These are phyloP conservation scores for Lotmaria passim DNA, from an alignment of 208 protist genomes.

Conservation along the genomic window DNA sequence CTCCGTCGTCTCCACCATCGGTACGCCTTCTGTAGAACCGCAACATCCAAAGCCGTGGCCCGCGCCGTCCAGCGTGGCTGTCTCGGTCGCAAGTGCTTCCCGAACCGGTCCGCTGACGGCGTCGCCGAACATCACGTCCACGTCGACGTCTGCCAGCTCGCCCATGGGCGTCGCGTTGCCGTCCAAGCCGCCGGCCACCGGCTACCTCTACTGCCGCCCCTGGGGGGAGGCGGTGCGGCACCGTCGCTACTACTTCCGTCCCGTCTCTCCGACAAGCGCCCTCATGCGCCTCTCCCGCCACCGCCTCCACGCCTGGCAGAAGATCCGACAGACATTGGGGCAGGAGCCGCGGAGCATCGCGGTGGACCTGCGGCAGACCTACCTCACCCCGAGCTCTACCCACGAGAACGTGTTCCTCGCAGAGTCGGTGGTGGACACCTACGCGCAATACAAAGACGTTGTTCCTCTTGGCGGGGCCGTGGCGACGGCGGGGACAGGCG, in stretches of 20 bases:
- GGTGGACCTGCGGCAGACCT: constrained; percentile 20
- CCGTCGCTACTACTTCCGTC: constrained; percentile 29
- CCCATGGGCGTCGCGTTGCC: neutral
- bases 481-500: neutral
- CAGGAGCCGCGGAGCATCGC: constrained; percentile 18
- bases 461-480: constrained; percentile 8
- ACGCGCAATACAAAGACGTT: constrained; percentile 10
- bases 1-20: neutral
- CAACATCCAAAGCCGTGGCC: no score
- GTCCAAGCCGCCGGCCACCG: constrained; percentile 1
- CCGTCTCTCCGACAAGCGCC: neutral
- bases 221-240: constrained; percentile 24
- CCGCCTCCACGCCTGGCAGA: constrained; percentile 23
- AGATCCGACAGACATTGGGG: constrained; percentile 20
- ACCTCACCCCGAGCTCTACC: constrained; percentile 22
- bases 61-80: no score
- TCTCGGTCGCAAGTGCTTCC: neutral
- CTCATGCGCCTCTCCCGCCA: constrained; percentile 31
- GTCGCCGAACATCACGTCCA: neutral
- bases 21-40: neutral
- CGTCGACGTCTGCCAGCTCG: neutral
- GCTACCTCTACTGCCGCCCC: constrained; percentile 35
- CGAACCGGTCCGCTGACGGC: no score
- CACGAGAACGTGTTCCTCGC: constrained; percentile 25
- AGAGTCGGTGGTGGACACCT: constrained; percentile 19